Evolutionary conservation across 1,284 basidiomycete genomes (phyloP), one percentile per base, ranked within the genome.

Genomic region (Phenoliferia sp.): DNA sequence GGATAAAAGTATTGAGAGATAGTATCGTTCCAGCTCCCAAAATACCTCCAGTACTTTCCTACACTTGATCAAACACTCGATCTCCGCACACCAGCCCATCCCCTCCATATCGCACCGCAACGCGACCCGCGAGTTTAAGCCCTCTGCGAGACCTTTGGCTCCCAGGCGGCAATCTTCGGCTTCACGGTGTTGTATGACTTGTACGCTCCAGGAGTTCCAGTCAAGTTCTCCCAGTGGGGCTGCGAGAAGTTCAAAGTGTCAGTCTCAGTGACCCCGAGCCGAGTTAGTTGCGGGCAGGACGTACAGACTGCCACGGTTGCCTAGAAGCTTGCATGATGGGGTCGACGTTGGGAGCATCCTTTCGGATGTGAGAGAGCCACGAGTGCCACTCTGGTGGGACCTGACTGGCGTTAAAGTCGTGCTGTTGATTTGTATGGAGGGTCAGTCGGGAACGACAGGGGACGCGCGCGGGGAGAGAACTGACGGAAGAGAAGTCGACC

Each of bases 301-400:
- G 75, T 80, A 94, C 93, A 35, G 85, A 84, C 79, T 91, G 85
- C 94, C 94, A 97, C 1, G 87, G 80, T 7, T 88, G 91, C 54
- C 85, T 84, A 59, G 84, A 78, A 62, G 82, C 84, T 77, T 88
- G 84, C 78, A 94, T 81, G 36, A 92, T 80, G 0, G 83, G 78
- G 77, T 96, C 94, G 72, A 88, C 83, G 2, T 84, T 81, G 1
- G 94, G 94, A 7, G 91, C 85, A 50, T 87, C 84, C 73, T 87
- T 85, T 59, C 94, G 90, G 76, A 94, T 95, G 78, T 95, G 92
- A n/a, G 84, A 83, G 34, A 96, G 80, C 94, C 94, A 97, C 10
- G 92, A 86, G 80, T 94, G 92, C 94, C 94, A 96, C 80, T 94
- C 92, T 2, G 92, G 85, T 35, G 92, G 90, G 44, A 94, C 87